Evolutionary conservation across 83 land plant species (phyloP), one percentile per base, ranked within the genome.

Genomic region (Picea abies): DNA sequence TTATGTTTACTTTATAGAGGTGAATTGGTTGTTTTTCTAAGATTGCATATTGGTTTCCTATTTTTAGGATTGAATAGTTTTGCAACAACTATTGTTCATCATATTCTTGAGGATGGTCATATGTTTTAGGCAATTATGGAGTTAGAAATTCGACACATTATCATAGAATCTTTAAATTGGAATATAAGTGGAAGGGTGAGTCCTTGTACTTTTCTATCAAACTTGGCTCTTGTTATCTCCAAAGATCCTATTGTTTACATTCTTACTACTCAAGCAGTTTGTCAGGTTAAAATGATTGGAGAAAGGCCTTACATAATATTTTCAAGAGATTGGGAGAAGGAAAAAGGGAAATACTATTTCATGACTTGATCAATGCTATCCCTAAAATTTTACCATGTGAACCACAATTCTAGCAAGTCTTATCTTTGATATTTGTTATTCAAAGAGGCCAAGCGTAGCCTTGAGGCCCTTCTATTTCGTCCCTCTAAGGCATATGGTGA

Each of bases 81-180:
- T n/a, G n/a, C n/a, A n/a, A n/a, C n/a, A n/a, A n/a, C n/a, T 20
- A 98, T 98, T 29, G 91, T 98, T 62, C 93, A 95, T 2, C 97
- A 98, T 76, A 91, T 98, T 81, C 91, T 94, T 82, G 98, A 96
- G 84, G 99, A 98, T 90, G 97, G 97, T 0, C 94, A 96, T 22
- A 98, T 96, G 25, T 90, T 98, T 25, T 98, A 96, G 85, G 93
- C 90, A 79, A 99, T n/a, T n/a, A 98, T 96, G 98, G 99, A 98
- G 76, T 88, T 94, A 63, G 98, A 98, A 85, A 98, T 98, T 78
- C 87, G 92, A 23, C 97, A 96, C 63, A 89, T 85, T 32, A 67
- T 96, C 25, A 76, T 91, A 37, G 82, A 89, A 80, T 87, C 94
- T 47, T 69, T 86, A 17, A 90, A 86, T 78, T 89, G 97, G 49